Base-by-base conservation (phyloP, 768 basidiomycete species). In the Neoboletus subvelutipes region DNA sequence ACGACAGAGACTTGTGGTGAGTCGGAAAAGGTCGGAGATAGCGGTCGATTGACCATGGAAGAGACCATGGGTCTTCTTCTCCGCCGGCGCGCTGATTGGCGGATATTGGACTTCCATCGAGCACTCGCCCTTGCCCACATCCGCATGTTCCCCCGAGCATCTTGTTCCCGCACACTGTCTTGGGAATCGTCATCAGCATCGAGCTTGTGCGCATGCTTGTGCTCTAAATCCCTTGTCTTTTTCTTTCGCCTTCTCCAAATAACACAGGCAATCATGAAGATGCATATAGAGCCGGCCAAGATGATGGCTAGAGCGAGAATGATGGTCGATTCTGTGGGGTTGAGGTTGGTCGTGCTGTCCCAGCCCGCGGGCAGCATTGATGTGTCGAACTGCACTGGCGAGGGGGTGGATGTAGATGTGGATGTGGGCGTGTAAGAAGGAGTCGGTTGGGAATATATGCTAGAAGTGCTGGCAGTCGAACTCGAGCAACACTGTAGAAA, bases 21-120 rank as follows among this genome's bases (percentile, higher is more conserved):
- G 36, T 65, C 57, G 28, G 53, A 36, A 22, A 54, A 29, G 42
- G 52, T 45, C 5, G 68, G 71, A 34, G 68, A 72, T 55, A 18
- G 54, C 6, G 68, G 51, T 43, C 58, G 64, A 57, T 46, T 45
- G 39, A 5, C 11, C 20, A 28, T 22, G 13, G 59, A 50, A 45
- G 61, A 22, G 18, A 20, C 29, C 9, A 36, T 2, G 4, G 56
- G 49, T 52, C 41, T 64, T 45, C 59, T 69, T 42, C 80, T 78
- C 54, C 89, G 77, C 48, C 83, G 82, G 37, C 87, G 81, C 9
- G 83, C 82, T n/a, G 81, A 74, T 55, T 81, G 77, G 28, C 83
- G 82, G 11, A 82, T 78, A 51, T 85, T 84, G 3, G 80, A 82
- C 60, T 77, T 83, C 89, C 89, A 92, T 43, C 86, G 79, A 9